Percentiles rank a stretch among this genome's conserved stretches.
These are phyloP conservation scores for Wallemia ichthyophaga DNA, from an alignment of 1,284 basidiomycete species.

Conservation along the genomic window DNA sequence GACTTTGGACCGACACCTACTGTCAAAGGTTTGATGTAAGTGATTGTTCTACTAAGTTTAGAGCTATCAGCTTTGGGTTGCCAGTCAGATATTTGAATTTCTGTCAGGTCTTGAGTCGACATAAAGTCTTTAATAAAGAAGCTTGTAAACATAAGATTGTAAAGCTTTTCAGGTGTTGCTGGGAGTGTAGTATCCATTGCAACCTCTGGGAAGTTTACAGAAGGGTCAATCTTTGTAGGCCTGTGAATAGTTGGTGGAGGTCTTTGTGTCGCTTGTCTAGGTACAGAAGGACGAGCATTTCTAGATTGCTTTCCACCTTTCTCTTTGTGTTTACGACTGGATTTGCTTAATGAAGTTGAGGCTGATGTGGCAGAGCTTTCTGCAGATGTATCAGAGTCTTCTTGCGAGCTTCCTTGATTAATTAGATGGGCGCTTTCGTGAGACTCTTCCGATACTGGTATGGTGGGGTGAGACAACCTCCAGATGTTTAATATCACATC, in stretches of 20 bases:
- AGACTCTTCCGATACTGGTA: conserved; percentile 18
- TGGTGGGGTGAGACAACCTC: conserved; percentile 58
- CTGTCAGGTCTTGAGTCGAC: conserved; percentile 65
- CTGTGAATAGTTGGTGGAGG: conserved; percentile 10
- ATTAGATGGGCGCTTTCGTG: conserved; percentile 8
- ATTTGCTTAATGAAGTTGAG: conserved; percentile 9
- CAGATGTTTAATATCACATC: conserved; percentile 93
- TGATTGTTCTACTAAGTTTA: conserved; percentile 49
- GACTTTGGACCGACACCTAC: conserved; percentile 72
- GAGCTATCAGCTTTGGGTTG: conserved; percentile 30
- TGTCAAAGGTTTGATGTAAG: conserved; percentile 79
- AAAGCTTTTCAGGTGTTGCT: conserved; percentile 73
- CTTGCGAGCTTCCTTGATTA: conserved; percentile 6
- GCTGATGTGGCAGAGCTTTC: conserved; percentile 7
- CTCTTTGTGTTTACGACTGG: conserved; percentile 2
- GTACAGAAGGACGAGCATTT: neutral
- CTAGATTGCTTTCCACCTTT: conserved; percentile 1
- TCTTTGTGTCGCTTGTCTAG: conserved; percentile 5
- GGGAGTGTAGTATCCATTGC: conserved; percentile 53
- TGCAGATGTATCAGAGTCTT: conserved; percentile 3
- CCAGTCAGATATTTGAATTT: conserved; percentile 81
- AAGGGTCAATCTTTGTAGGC: conserved; percentile 31
- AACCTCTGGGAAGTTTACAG: conserved; percentile 38
- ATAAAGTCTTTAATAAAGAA: conserved; percentile 89
- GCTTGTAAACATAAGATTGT: conserved; percentile 84